Evolutionary conservation across 108 stramenopile genomes (phyloP).

Genomic region (Fragilariopsis cylindrus): DNA sequence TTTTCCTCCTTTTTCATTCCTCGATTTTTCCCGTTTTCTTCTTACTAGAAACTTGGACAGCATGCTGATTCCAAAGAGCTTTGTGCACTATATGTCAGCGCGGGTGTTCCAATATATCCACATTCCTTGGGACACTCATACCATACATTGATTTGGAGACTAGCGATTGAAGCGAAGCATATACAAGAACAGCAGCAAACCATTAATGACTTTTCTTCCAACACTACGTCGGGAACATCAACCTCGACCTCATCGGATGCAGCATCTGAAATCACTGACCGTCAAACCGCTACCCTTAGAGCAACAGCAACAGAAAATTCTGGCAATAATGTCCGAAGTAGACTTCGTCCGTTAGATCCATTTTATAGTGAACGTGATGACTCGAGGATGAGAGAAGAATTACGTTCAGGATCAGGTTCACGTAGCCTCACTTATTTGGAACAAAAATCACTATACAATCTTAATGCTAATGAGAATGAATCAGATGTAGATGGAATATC

Average conservation of each 20-base stretch:
- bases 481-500: conserved; percentile 5
- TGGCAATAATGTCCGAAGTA: neutral
- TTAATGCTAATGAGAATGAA: conserved; percentile 6
- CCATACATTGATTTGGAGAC: conserved; percentile 73
- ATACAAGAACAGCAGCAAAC: conserved; percentile 15
- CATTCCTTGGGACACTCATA: conserved; percentile 66
- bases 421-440: conserved; percentile 58
- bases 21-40: neutral
- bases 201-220: neutral
- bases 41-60: conserved; percentile 56
- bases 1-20: neutral
- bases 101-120: conserved; percentile 85
- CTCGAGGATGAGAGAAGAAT: conserved; percentile 18
- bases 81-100: conserved; percentile 59
- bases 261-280: neutral
- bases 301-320: conserved; percentile 6
- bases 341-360: conserved; percentile 19
- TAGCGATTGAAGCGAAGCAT: conserved; percentile 58
- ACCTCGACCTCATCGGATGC: neutral
- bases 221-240: no score
- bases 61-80: conserved; percentile 80
- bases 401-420: neutral
- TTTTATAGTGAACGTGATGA: conserved; percentile 28
- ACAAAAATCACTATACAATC: conserved; percentile 55
- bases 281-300: neutral